These are phyloP conservation scores for Anastatica hierochuntica DNA, from an alignment of 345 rosid species.

Conservation along the genomic window DNA sequence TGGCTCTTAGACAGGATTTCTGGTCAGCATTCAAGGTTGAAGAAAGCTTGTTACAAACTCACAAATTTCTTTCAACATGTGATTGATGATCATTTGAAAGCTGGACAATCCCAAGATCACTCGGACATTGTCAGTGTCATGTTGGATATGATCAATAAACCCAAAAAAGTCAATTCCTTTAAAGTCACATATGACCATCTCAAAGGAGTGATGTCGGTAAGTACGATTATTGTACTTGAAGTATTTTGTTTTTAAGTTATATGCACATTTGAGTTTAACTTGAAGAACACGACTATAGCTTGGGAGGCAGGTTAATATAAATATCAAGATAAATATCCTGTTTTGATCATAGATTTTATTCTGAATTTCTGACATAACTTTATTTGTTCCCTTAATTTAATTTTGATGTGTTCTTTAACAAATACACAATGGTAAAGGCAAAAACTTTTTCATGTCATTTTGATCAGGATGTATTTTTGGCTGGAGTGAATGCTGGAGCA, in stretches of 20 bases:
- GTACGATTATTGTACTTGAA: too few relatives aligned
- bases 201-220: conserved; percentile 22
- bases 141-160: conserved; percentile 21
- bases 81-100: neutral
- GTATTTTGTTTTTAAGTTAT: too few relatives aligned
- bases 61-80: conserved; percentile 24
- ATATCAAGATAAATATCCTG: too few relatives aligned
- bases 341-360: too few relatives aligned
- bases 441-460: neutral
- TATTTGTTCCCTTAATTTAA: too few relatives aligned
- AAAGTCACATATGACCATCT: conserved; percentile 31
- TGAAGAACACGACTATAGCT: neutral
- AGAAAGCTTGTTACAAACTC: conserved; percentile 21
- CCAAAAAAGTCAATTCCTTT: conserved; percentile 9
- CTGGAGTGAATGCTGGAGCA: conserved; percentile 40
- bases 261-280: neutral
- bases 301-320: neutral
- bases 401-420: too few relatives aligned
- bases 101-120: conserved; percentile 16
- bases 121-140: conserved; percentile 31
- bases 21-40: conserved; percentile 13
- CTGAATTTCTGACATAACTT: too few relatives aligned
- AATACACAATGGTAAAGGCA: too few relatives aligned
- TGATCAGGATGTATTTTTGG: conserved; percentile 39
- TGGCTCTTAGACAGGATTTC: conserved; percentile 37